Conservation (phyloP, 2,329 filamentous ascomycete species). For the Aspergillus calidoustus region DNA sequence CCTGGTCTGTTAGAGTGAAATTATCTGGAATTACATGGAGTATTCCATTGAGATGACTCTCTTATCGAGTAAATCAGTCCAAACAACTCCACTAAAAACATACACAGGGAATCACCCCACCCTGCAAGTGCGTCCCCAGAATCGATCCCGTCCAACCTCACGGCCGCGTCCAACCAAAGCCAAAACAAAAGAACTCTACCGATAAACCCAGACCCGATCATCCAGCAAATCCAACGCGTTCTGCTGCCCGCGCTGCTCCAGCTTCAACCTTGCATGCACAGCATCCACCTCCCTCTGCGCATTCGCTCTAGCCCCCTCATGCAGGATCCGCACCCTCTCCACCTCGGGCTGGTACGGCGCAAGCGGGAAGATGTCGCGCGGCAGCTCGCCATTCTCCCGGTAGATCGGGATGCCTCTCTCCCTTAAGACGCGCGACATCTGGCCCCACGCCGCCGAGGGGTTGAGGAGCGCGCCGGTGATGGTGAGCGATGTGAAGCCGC, state of each 20-base stretch:
- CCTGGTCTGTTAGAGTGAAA: too few relatives aligned
- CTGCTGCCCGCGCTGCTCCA: slow-evolving; percentile 9
- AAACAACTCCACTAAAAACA: too few relatives aligned
- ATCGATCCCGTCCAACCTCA: too few relatives aligned
- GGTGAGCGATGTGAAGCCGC: slow-evolving; percentile 3
- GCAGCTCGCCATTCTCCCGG: slow-evolving; percentile 13
- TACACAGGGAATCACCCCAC: too few relatives aligned
- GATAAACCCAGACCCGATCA: slow-evolving; percentile 19
- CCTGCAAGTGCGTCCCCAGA: too few relatives aligned
- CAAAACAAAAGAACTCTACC: not conserved
- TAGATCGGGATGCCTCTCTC: not conserved
- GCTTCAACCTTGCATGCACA: slow-evolving; percentile 3
- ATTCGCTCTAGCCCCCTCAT: slow-evolving; percentile 11
- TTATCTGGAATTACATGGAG: too few relatives aligned
- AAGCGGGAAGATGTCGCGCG: slow-evolving; percentile 15
- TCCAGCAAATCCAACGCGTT: slow-evolving; percentile 16
- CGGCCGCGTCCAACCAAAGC: not conserved
- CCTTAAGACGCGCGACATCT: slow-evolving; percentile 12
- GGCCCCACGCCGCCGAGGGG: slow-evolving; percentile 6
- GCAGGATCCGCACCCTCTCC: slow-evolving; percentile 11
- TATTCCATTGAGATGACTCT: too few relatives aligned
- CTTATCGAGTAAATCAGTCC: too few relatives aligned
- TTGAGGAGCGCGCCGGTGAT: slow-evolving; percentile 6
- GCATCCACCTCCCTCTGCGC: slow-evolving; percentile 12
- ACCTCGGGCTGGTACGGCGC: slow-evolving; percentile 18